Percentiles rank a stretch among this genome's conserved stretches.
These are phyloP conservation scores for Eudorina sp. DNA, from an alignment of 139 green algal genomes.

Conservation along the genomic window DNA sequence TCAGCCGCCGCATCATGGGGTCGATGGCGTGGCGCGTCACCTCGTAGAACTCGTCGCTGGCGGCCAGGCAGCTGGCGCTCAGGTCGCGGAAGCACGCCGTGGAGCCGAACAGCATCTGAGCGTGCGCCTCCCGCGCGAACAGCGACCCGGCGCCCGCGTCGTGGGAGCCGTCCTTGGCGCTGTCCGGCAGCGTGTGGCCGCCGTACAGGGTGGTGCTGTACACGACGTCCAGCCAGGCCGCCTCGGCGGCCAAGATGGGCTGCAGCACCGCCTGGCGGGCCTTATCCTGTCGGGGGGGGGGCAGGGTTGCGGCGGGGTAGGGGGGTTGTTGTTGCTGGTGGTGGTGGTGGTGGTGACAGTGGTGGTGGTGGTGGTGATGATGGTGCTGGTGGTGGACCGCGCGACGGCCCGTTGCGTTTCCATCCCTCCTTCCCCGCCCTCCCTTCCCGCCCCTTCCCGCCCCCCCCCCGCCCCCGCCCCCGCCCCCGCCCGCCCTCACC, in stretches of 20 bases:
- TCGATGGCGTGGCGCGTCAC: constrained; percentile 48
- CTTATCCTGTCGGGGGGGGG: background rate
- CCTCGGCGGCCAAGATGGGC: constrained; percentile 34
- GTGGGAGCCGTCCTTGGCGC: background rate
- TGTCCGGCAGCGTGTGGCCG: constrained; percentile 1
- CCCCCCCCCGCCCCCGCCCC: background rate
- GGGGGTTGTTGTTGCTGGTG: background rate
- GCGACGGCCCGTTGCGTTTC: too few species aligned
- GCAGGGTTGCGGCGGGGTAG: background rate
- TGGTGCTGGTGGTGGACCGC: too few species aligned
- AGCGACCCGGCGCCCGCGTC: constrained; percentile 20
- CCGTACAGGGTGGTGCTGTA: constrained; percentile 51
- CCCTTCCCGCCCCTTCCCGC: background rate
- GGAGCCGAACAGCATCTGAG: constrained; percentile 20
- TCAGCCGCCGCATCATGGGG: constrained; percentile 59
- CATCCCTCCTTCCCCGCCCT: background rate
- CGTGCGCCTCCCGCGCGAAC: constrained; percentile 24
- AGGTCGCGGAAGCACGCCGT: background rate
- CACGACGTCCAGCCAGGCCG: constrained; percentile 33
- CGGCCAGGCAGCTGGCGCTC: background rate
- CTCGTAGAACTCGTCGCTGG: constrained; percentile 26
- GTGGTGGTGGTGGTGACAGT: too few species aligned
- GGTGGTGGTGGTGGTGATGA: too few species aligned
- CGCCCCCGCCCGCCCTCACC: background rate
- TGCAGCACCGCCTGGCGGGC: background rate